A percentile compares a stretch with the other conserved stretches of the same genome.
phyloP scores from a whole-genome alignment of 2,329 filamentous ascomycete species.

The Talaromyces marneffei region DNA sequence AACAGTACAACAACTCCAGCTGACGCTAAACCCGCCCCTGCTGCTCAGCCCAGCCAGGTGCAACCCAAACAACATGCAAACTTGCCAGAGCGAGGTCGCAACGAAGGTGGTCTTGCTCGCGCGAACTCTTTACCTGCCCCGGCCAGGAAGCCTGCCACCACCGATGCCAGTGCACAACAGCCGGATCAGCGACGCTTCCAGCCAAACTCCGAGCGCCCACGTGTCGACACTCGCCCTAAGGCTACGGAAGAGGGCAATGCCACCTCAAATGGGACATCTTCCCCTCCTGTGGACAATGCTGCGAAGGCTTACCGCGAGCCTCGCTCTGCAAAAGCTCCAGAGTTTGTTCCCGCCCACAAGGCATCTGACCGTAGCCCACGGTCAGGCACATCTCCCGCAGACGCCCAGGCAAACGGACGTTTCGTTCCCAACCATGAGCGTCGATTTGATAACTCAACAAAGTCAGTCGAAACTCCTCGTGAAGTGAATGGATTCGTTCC shows the following conservation, averaged over 20 bases:
- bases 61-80: constrained; percentile 26
- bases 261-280: constrained; percentile 23
- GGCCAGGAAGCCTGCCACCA: constrained; percentile 31
- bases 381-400: constrained; percentile 26
- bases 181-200: constrained; percentile 30
- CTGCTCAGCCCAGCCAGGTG: constrained; percentile 24
- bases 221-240: constrained; percentile 24
- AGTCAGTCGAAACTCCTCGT: constrained; percentile 32
- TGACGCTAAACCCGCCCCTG: constrained; percentile 21
- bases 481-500: constrained; percentile 23
- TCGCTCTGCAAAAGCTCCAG: constrained; percentile 32
- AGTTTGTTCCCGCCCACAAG: constrained; percentile 23
- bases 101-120: constrained; percentile 31
- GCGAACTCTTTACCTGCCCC: constrained; percentile 38
- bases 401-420: constrained; percentile 30
- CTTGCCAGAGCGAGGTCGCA: constrained; percentile 30
- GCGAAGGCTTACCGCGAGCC: constrained; percentile 29
- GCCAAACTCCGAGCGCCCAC: constrained; percentile 28
- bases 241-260: constrained; percentile 27
- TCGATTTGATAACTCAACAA: constrained; percentile 34
- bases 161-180: constrained; percentile 24
- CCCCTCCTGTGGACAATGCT: constrained; percentile 25
- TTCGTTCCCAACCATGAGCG: constrained; percentile 27
- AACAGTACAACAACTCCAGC: constrained; percentile 11
- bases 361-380: constrained; percentile 24